These are phyloP conservation scores for Aspergillus kassunensis DNA, from an alignment of 495 filamentous ascomycete species.

Conservation along the genomic window DNA sequence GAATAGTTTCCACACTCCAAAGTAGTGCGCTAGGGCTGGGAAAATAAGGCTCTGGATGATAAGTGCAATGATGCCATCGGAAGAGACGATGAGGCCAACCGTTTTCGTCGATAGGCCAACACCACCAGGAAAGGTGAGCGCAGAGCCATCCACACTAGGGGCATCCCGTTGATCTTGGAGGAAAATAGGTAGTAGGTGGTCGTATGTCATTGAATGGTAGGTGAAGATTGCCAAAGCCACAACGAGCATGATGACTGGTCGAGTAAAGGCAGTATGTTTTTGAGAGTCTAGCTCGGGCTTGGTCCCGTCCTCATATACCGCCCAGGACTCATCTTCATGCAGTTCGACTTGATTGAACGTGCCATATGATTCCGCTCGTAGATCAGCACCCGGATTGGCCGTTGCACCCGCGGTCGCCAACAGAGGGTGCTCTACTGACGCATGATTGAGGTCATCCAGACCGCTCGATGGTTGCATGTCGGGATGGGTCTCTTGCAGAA, in stretches of 20 bases:
- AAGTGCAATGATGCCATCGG: slow-evolving; percentile 75
- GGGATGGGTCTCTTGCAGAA: slow-evolving; percentile 77
- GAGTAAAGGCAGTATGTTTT: slow-evolving; percentile 54
- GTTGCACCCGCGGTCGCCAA: slow-evolving; percentile 68
- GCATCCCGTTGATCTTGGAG: slow-evolving; percentile 61
- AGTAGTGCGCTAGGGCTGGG: slow-evolving; percentile 60
- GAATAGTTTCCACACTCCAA: slow-evolving; percentile 75
- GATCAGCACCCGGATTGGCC: slow-evolving; percentile 63
- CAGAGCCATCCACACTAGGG: slow-evolving; percentile 23
- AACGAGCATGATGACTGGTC: slow-evolving; percentile 64
- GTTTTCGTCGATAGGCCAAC: slow-evolving; percentile 68
- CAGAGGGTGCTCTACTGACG: slow-evolving; percentile 62
- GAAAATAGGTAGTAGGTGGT: slow-evolving; percentile 80
- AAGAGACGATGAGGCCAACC: slow-evolving; percentile 73
- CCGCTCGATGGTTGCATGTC: slow-evolving; percentile 63
- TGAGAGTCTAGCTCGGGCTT: slow-evolving; percentile 28
- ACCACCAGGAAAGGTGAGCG: slow-evolving; percentile 65
- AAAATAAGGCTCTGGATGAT: slow-evolving; percentile 75
- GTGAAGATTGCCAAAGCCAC: slow-evolving; percentile 76
- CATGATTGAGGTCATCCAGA: slow-evolving; percentile 44
- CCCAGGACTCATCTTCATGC: slow-evolving; percentile 46
- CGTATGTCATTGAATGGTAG: slow-evolving; percentile 85
- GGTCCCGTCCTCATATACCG: slow-evolving; percentile 43
- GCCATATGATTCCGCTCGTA: slow-evolving; percentile 73
- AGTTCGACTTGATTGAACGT: slow-evolving; percentile 63